These are phyloP conservation scores for Periconia sp. DNA, from an alignment of 2,329 filamentous ascomycete genomes.

Conservation along the genomic window DNA sequence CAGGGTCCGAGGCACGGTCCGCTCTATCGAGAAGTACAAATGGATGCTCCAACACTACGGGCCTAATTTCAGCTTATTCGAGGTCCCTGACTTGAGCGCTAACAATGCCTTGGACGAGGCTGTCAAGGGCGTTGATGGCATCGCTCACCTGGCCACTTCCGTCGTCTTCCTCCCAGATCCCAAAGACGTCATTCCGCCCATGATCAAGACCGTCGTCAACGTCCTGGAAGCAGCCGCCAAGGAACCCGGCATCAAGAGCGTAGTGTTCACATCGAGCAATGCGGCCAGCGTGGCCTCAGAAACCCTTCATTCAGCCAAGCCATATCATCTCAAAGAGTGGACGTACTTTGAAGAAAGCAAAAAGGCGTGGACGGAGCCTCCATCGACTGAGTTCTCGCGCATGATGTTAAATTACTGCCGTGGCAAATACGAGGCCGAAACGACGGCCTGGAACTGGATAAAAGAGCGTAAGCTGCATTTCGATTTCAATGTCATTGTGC, in stretches of 20 bases:
- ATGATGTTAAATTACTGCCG: constrained; percentile 40
- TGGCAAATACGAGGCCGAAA: constrained; percentile 53
- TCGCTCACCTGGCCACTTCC: constrained; percentile 52
- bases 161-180: constrained; percentile 48
- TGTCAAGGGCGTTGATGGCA: constrained; percentile 45
- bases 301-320: constrained; percentile 35
- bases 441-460: constrained; percentile 52
- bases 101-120: constrained; percentile 49
- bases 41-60: constrained; percentile 20
- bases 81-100: constrained; percentile 48
- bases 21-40: constrained; percentile 28
- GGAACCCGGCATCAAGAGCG: constrained; percentile 47
- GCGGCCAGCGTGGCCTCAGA: constrained; percentile 38
- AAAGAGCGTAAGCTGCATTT: constrained; percentile 50
- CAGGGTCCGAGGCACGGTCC: constrained; percentile 54
- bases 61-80: constrained; percentile 45
- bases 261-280: constrained; percentile 50
- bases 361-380: constrained; percentile 38
- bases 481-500: constrained; percentile 45
- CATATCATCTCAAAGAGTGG: constrained; percentile 35
- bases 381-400: constrained; percentile 16
- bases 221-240: constrained; percentile 48
- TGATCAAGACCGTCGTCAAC: constrained; percentile 38
- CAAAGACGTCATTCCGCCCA: constrained; percentile 50
- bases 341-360: constrained; percentile 43